Evolutionary conservation across 352 stramenopile species (phyloP), one percentile per base, ranked within the genome.

Genomic region (Globisporangium emineosum): DNA sequence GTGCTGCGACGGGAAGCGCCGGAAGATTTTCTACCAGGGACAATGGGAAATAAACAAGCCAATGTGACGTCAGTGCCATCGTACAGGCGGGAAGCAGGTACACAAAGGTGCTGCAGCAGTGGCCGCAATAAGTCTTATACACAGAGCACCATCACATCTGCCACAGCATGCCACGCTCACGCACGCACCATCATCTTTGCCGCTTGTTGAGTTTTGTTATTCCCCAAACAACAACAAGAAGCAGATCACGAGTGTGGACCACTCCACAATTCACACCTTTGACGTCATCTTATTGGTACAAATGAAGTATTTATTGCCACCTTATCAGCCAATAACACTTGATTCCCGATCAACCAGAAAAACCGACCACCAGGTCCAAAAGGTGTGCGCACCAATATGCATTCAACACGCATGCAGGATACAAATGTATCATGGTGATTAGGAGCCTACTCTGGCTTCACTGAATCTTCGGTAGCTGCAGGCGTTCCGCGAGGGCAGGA

Each of bases 1-100:
- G 69, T 97, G 89, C 61, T 96, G 83, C 64, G 86, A 93, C 70
- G 85, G 77, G 72, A 95, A 94, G 49, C 83, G 83, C 21, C 79
- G 83, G 60, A 95, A 93, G 64, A 93, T 80, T 67, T 81, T 79
- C 87, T 93, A 49, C 10, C n/a, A 27, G 23, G 8, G 10, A 1
- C 30, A 9, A 61, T 9, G 57, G 15, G 9, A 19, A 40, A 32
- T 1, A 10, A 0, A 3, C 21, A 2, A 12, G 5, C 21, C 17
- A 7, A 33, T 5, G 2, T 19, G 51, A 23, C 4, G 19, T 23
- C 5, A 37, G 51, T 57, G 8, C 10, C 5, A 17, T 19, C 17
- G 33, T 27, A 52, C 2, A 17, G 12, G 30, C 19, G 4, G 3
- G 0, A 12, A 12, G 0, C n/a, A 42, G 7, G 25, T 6, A 5